Base-by-base conservation (phyloP, 2,329 filamentous ascomycete genomes). In the Aureobasidium sp. region DNA sequence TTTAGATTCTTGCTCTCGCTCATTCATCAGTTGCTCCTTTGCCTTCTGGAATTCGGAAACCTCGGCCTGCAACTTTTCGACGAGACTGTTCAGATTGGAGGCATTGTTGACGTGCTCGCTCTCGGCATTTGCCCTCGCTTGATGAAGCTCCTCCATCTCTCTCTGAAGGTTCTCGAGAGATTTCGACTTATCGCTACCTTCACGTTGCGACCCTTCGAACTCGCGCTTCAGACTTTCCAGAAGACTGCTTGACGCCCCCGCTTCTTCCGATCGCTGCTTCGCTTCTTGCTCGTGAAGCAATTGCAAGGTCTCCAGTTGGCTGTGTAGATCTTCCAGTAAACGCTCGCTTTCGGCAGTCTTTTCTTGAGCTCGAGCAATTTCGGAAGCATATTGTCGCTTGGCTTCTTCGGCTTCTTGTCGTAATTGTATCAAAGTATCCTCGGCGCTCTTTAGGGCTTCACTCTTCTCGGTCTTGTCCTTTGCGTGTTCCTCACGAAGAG, bases 131-230 rank as follows among this genome's bases (percentile, higher is more conserved):
- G 5, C 13, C n/a, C 41, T 47, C 9, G 57, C 50, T 30, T 62
- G 50, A 11, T 62, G 47, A 13, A 65, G 51, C 45, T 61, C 60
- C n/a, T 61, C 42, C 32, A 67, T 21, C 36, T 67, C 64, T 32
- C 55, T 57, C 53, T 67, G 65, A 1, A 68, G 50, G 4, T 53
- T 59, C 34, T 66, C 63, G 3, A 66, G 61, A 9, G 65, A 59
- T 14, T 62, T 49, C 21, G 62, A 60, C n/a, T 64, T 65, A 39
- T 67, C 64, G 11, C 39, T 63, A 34, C 65, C 68, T 29, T 67
- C 64, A 21, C 65, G 61, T 47, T 68, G 66, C 36, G 64, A 42
- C 21, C 42, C 27, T 32, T 64, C 49, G 1, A 67, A 45, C 25
- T 66, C 37, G 1, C n/a, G 34, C n/a, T 53, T 65, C 6, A 66